Base-by-base conservation (phyloP, 1,139 yeast genomes). In the Insectozyma bohioensis region DNA sequence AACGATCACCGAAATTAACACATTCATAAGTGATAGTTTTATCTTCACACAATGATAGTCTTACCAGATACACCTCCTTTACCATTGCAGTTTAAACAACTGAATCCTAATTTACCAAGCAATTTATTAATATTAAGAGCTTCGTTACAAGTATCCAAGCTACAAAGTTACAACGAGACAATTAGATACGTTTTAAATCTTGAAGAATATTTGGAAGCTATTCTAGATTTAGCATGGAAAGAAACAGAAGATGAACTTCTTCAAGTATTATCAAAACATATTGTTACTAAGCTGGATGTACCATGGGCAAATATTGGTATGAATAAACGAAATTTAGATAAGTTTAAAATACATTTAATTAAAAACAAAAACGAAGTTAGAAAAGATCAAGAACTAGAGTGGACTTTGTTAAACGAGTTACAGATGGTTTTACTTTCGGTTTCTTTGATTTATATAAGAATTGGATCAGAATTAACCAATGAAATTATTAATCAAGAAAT, bases 401-500 rank as follows among this genome's bases (percentile, higher is more conserved):
- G 74, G 74, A 45, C 50, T 2, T 39, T 67, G 16, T 35, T 40
- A 8, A 45, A 56, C 30, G 75, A 69, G 35, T 39, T 66, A 5
- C 59, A 59, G 33, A 39, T 53, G 18, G 40, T 49, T 1, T 23
- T 60, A 4, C 34, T 59, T 0, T 45, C 70, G 0, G 40, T 52
- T 4, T 41, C 67, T 0, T 49, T 66, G 25, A 45, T 57, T 7
- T 67, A 67, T 36, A 49, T 56, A 6, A 44, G 54, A 26, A 50
- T 68, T 8, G 74, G 71, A 1, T 59, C 68, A 4, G 64, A 64
- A 28, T 43, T 65, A 29, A 51, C 56, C 9, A 63, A 63, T 40
- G 71, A 65, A 17, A 45, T 66, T 26, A 58, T 66, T 11, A 52
- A 49, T 26, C 18, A 43, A 7, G 69, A 60, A 13, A 26, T 36